Percentiles rank a stretch among this genome's conserved stretches.
Conservation (phyloP, 1,284 basidiomycete species). For the Fomes fomentarius region DNA sequence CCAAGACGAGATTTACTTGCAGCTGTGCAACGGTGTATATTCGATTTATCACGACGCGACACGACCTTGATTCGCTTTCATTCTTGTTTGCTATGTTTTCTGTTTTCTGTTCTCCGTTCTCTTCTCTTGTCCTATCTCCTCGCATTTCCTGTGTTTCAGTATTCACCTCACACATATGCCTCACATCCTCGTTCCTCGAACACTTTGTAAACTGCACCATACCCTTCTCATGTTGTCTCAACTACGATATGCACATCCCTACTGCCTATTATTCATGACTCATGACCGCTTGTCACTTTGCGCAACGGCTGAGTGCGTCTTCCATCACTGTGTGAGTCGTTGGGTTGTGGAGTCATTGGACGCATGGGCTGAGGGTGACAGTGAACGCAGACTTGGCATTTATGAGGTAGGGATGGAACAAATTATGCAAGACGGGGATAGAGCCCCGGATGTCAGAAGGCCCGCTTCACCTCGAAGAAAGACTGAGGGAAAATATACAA, state of each 20-base stretch:
- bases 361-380: too few species aligned
- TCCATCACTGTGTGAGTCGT: not conserved
- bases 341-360: not conserved
- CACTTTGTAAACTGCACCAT: slow-evolving; percentile 21
- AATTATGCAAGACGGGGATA: slow-evolving; percentile 21
- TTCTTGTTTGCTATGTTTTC: not conserved
- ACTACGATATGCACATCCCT: slow-evolving; percentile 22
- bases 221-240: slow-evolving; percentile 23
- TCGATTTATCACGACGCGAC: slow-evolving; percentile 27
- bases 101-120: not conserved
- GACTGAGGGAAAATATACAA: slow-evolving; percentile 47
- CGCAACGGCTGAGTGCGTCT: too few species aligned
- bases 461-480: slow-evolving; percentile 94
- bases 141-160: not conserved
- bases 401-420: slow-evolving; percentile 5
- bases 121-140: not conserved
- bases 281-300: too few species aligned
- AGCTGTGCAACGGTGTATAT: slow-evolving; percentile 5
- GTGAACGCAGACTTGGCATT: too few species aligned
- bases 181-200: not conserved
- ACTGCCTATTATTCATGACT: slow-evolving; percentile 12
- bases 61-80: slow-evolving; percentile 20
- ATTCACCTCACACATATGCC: slow-evolving; percentile 7
- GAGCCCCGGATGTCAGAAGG: slow-evolving; percentile 56
- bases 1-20: slow-evolving; percentile 3